Evolutionary conservation across 2,329 filamentous ascomycete species (phyloP).

Genomic region (Pestalotiopsis sp.): DNA sequence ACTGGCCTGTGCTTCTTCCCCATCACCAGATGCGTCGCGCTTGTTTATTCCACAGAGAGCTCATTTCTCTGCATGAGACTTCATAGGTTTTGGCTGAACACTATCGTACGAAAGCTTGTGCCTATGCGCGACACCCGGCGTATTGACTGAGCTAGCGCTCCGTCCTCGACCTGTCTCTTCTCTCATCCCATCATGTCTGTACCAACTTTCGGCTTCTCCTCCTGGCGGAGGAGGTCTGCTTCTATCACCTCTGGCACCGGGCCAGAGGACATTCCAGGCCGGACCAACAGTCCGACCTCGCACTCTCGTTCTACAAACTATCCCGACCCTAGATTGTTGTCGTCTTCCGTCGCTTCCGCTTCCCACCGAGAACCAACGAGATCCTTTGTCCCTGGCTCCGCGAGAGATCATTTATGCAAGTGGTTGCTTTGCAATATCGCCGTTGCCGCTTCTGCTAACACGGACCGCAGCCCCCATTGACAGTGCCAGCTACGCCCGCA

Average conservation of each 20-base stretch:
- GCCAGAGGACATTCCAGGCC: constrained; percentile 32
- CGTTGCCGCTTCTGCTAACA: constrained; percentile 19
- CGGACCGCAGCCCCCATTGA: constrained; percentile 56
- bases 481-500: constrained; percentile 73
- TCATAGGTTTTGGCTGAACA: neutral
- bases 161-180: neutral
- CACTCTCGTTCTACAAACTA: constrained; percentile 17
- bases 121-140: constrained; percentile 5
- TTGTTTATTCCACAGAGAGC: neutral
- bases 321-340: constrained; percentile 28
- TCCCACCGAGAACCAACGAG: constrained; percentile 67
- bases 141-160: constrained; percentile 8
- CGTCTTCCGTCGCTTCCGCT: constrained; percentile 39
- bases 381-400: constrained; percentile 71
- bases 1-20: neutral
- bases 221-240: constrained; percentile 48
- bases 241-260: constrained; percentile 34
- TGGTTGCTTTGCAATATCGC: constrained; percentile 14
- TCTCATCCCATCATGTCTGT: constrained; percentile 44
- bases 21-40: constrained; percentile 1
- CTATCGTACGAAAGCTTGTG: neutral
- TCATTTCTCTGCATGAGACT: neutral
- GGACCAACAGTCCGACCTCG: constrained; percentile 25
- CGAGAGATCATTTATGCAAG: constrained; percentile 62
- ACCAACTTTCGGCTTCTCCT: constrained; percentile 48